Evolutionary conservation across 2,329 filamentous ascomycete genomes (phyloP), one percentile per base, ranked within the genome.

Genomic region (Pseudogymnoascus sp.): DNA sequence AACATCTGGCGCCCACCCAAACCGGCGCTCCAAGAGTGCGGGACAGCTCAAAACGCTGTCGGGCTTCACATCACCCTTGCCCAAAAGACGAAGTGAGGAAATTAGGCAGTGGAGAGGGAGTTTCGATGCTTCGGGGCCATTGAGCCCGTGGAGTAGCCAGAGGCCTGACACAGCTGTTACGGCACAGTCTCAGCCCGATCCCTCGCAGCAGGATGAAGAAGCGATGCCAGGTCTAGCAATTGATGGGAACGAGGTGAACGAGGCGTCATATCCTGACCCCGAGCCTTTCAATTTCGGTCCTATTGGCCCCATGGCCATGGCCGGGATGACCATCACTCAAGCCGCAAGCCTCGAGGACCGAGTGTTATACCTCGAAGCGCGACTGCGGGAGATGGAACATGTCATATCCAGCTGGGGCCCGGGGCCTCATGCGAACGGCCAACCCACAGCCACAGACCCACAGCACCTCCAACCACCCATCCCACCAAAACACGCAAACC

Each of bases 71-170:
- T 26, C 45, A 1, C 23, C 45, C 45, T 29, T 51, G 14, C 64
- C 72, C 3, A 79, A 84, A 47, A 79, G 83, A 37, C 80, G 84
- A 31, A 87, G 83, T 69, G 83, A 85, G 63, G 85, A 88, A 71
- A 86, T 87, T 40, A 80, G 83, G 11, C 85, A 84, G 69, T 87
- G 85, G 84, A 79, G 85, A 65, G 81, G 83, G 69, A 86, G 84
- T 66, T 84, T 85, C 66, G 81, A 80, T 54, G 78, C 78, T 0
- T 78, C 77, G 1, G 75, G 81, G 61, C 71, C 80, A 63, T 85
- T 29, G 45, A 51, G 45, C 45, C 45, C 45, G 3, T 51, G 45
- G 45, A 31, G 45, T 16, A 51, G 45, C 7, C 45, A 51, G 14
- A 29, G 45, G 14, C 45, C 45, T 5, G 45, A 51, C 14, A 51